Evolutionary conservation across 2,329 filamentous ascomycete genomes (phyloP).

Genomic region (Botrytis paeoniae): DNA sequence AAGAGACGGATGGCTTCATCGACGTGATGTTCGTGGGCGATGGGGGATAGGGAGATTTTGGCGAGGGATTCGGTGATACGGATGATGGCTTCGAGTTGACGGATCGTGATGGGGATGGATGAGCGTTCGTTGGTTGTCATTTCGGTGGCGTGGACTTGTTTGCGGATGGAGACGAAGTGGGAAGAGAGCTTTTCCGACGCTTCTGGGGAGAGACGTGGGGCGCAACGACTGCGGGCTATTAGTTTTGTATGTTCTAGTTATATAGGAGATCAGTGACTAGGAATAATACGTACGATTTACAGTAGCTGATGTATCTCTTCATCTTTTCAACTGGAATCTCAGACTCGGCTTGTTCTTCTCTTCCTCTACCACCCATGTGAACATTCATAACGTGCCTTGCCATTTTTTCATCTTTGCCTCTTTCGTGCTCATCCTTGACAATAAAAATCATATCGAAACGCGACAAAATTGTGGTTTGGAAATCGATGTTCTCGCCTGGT

Average conservation of each 20-base stretch:
- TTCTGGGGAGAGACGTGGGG: constrained; percentile 83
- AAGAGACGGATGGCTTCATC: constrained; percentile 97
- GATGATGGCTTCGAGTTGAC: constrained; percentile 94
- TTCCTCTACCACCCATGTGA: constrained; percentile 84
- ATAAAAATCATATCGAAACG: constrained; percentile 99
- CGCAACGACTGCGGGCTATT: constrained; percentile 66
- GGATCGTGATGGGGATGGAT: constrained; percentile 94
- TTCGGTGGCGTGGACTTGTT: constrained; percentile 89
- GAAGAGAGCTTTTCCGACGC: constrained; percentile 94
- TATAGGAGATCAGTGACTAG: background rate
- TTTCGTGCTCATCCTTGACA: constrained; percentile 90
- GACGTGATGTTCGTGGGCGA: constrained; percentile 88
- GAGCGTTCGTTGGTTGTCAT: constrained; percentile 85
- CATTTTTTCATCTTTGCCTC: constrained; percentile 85
- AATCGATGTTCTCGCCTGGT: constrained; percentile 97
- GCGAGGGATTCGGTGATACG: constrained; percentile 95
- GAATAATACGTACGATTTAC: constrained; percentile 69
- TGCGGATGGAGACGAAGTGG: constrained; percentile 93
- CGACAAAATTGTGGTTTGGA: constrained; percentile 95
- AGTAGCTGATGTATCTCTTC: constrained; percentile 96
- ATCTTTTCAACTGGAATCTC: constrained; percentile 96
- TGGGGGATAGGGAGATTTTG: constrained; percentile 80
- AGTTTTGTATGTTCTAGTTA: constrained; percentile 3
- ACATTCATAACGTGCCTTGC: constrained; percentile 97
- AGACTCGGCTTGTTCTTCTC: constrained; percentile 78